Base-by-base conservation (phyloP, 345 rosid genomes). In the Sisymbrium irio region DNA sequence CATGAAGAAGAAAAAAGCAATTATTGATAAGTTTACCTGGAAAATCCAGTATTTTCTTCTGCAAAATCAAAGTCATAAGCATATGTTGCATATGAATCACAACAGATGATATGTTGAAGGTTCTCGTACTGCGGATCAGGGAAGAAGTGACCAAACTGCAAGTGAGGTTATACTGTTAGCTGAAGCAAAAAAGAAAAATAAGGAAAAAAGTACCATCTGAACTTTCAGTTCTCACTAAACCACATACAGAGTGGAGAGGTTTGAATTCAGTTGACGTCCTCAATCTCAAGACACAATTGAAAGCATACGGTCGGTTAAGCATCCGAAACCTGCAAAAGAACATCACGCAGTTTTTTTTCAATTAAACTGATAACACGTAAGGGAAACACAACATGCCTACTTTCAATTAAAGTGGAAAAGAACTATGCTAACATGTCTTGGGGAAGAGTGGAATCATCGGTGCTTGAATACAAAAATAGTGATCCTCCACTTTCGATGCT, bases 401-500 rank as follows among this genome's bases (percentile, higher is more conserved):
- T 49, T 56, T 46, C 53, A 46, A 20, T 11, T 36, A 0, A 47
- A 47, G 36, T 44, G 33, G 18, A 57, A 47, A 51, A 13, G 62
- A 11, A 4, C 20, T 13, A 37, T 46, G 41, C 14, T 90, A 79
- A 92, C 99, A 95, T 92, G 84, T 95, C 99, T 87, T 90, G 99
- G 78, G 99, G 99, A 82, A 95, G 97, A 17, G 99, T 92, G 20
- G 97, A 95, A 72, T 92, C 98, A 82, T 95, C 99, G 1, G 97
- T 90, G 78, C 79, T 92, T 74, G 99, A 78, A 81, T 92, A 89
- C 47, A 92, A 75, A 77, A 92, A 89, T 62, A 95, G 62, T 5
- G 98, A 88, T 56, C 97, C 98, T n/a, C 98, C 99, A 83, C 98
- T 92, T 82, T 92, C 99, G 59, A 95, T 88, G 77, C 99, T 88